Evolutionary conservation across 2,329 filamentous ascomycete genomes (phyloP).

Genomic region (Coniella vitis): DNA sequence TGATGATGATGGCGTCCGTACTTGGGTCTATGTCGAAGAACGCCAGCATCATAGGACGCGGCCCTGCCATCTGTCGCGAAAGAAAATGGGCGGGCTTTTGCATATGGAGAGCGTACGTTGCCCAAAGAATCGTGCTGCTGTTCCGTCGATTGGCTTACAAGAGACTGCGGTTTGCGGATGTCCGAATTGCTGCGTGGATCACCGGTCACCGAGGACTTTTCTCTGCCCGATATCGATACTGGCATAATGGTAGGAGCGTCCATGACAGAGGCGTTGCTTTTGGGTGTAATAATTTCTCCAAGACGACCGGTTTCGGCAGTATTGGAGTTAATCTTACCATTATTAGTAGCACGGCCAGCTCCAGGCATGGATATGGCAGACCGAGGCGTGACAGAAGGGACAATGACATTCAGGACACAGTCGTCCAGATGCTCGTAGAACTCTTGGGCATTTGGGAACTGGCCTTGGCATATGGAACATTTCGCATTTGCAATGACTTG

Average conservation of each 20-base stretch:
- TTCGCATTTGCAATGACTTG: constrained; percentile 56
- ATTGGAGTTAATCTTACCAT: no score
- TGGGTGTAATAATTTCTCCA: background rate
- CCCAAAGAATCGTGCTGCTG: no score
- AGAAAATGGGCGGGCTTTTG: no score
- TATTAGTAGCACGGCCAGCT: background rate
- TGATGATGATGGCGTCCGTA: no score
- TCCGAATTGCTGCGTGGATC: background rate
- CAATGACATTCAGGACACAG: constrained; percentile 53
- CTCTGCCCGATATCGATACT: constrained; percentile 22
- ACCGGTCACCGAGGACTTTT: constrained; percentile 14
- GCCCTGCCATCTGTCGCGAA: background rate
- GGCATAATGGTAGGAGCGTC: constrained; percentile 20
- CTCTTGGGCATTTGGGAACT: constrained; percentile 81
- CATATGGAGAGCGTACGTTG: no score
- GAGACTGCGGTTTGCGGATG: background rate
- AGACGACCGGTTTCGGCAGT: background rate
- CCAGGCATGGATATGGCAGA: constrained; percentile 18
- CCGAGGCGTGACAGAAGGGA: constrained; percentile 35
- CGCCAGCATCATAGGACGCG: background rate
- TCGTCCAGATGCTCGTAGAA: constrained; percentile 93
- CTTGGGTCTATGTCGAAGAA: background rate
- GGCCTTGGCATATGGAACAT: constrained; percentile 80
- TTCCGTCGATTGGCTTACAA: no score
- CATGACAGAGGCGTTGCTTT: constrained; percentile 6